phyloP scores from a whole-genome alignment of 73 alveolate species.

The Tetrahymena thermophila region DNA sequence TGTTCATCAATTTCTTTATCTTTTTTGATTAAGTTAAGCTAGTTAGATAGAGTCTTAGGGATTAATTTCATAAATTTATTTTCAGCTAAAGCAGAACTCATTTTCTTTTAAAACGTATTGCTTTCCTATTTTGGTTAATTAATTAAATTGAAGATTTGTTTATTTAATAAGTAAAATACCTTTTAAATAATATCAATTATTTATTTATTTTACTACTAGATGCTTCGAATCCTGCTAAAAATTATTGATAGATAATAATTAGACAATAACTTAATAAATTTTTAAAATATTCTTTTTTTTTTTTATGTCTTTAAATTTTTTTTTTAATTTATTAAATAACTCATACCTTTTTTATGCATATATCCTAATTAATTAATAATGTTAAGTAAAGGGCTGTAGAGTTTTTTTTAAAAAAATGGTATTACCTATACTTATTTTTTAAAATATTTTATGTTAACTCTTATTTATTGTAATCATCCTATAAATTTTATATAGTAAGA shows the following conservation, averaged over 20 bases:
- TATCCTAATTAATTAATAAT: no score
- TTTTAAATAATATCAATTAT: no score
- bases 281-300: no score
- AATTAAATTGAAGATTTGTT: background rate
- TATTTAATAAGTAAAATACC: background rate
- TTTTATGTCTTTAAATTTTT: no score
- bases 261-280: background rate
- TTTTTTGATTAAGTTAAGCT: background rate
- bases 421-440: no score
- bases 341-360: background rate
- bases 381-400: no score
- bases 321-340: background rate
- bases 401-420: no score
- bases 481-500: no score
- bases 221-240: background rate
- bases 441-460: no score
- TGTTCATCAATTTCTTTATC: background rate
- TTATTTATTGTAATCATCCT: no score
- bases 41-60: background rate
- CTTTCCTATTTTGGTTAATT: background rate
- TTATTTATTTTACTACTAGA: background rate
- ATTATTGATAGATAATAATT: background rate
- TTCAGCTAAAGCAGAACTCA: constrained; percentile 1
- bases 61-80: background rate
- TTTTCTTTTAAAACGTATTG: background rate